These are phyloP conservation scores for Quaeritorhiza haematococci DNA, from an alignment of 371 early-diverging fungal genomes.

Conservation along the genomic window DNA sequence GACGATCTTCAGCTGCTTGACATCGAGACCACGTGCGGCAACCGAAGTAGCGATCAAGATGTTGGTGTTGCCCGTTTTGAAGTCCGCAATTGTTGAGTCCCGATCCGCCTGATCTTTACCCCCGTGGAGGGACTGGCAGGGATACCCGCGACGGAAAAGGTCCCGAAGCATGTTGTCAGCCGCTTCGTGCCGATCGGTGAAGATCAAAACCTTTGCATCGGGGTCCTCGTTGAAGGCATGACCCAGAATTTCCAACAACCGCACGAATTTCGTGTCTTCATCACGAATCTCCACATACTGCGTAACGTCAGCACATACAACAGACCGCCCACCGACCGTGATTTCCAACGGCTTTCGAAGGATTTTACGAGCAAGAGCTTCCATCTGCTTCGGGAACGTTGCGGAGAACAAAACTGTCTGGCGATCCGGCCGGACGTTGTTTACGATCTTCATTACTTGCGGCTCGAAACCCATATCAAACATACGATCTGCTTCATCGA, in stretches of 20 bases:
- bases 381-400: conserved; percentile 96
- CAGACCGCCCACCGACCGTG: conserved; percentile 87
- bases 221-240: conserved; percentile 57
- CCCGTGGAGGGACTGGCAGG: conserved; percentile 91
- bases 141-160: conserved; percentile 81
- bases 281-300: conserved; percentile 83
- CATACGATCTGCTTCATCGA: conserved; percentile 88
- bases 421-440: conserved; percentile 86
- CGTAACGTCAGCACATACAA: conserved; percentile 82
- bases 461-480: conserved; percentile 98
- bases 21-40: conserved; percentile 99
- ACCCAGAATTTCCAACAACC: conserved; percentile 87
- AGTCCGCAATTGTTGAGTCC: conserved; percentile 86
- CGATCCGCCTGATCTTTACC: conserved; percentile 96
- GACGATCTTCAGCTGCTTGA: conserved; percentile 91
- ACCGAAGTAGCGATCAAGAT: conserved; percentile 98
- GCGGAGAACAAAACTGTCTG: conserved; percentile 95
- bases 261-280: conserved; percentile 81
- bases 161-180: conserved; percentile 86
- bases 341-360: conserved; percentile 86
- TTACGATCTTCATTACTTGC: conserved; percentile 95
- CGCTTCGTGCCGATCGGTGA: conserved; percentile 93
- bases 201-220: conserved; percentile 66
- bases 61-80: conserved; percentile 82
- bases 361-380: conserved; percentile 92